Percentiles rank a stretch among this genome's conserved stretches.
These are phyloP conservation scores for Rhizoclosmatium sp. DNA, from an alignment of 192 early-diverging fungal species.

Conservation along the genomic window DNA sequence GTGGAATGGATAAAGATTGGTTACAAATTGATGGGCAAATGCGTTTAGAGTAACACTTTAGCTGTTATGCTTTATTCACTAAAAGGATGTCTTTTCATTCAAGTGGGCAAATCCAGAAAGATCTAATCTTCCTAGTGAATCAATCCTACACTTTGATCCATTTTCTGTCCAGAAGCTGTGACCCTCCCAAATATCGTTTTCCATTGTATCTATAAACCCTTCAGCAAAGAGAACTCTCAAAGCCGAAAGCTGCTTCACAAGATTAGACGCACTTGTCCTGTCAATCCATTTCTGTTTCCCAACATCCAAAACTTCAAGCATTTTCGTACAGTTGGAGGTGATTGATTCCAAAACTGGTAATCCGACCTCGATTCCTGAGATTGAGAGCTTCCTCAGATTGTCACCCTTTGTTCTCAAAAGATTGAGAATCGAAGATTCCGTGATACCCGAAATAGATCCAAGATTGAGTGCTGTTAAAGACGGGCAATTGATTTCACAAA, in stretches of 20 bases:
- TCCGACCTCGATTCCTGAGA: slow-evolving; percentile 7
- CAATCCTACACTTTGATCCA: neutral
- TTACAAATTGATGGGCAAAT: no score
- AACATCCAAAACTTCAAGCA: neutral
- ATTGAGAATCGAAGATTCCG: neutral
- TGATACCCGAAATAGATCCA: neutral
- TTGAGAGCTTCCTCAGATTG: neutral
- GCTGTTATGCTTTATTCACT: no score
- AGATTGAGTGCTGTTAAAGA: neutral
- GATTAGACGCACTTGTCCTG: neutral
- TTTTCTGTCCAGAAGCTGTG: neutral
- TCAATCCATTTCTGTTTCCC: slow-evolving; percentile 11
- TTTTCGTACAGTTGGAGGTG: neutral
- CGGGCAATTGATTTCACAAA: neutral
- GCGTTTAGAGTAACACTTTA: no score
- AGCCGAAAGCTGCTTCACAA: neutral
- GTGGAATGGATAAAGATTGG: no score
- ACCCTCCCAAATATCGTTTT: slow-evolving; percentile 7
- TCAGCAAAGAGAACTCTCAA: slow-evolving; percentile 9
- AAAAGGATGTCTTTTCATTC: no score
- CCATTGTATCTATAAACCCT: neutral
- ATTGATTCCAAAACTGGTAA: neutral
- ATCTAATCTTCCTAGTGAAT: slow-evolving; percentile 12
- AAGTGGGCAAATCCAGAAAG: neutral
- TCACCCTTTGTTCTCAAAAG: neutral